Evolutionary conservation across 2,329 filamentous ascomycete genomes (phyloP).

Genomic region (Nigrospora osmanthi): DNA sequence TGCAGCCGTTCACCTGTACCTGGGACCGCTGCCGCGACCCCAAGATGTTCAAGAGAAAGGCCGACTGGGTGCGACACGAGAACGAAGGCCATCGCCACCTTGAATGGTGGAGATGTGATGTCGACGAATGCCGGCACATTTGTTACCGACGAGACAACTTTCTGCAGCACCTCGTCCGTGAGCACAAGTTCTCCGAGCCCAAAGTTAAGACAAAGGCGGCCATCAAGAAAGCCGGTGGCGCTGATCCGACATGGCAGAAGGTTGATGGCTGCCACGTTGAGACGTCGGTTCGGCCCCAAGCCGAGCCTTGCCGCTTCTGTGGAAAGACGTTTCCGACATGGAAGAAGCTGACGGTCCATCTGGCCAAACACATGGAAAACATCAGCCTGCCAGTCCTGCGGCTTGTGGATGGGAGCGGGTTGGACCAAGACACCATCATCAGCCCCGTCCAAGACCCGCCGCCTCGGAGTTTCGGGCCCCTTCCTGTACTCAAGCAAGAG

Average conservation of each 20-base stretch:
- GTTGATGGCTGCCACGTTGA: slow-evolving; percentile 72
- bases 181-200: slow-evolving; percentile 81
- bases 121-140: slow-evolving; percentile 70
- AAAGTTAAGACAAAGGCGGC: slow-evolving; percentile 68
- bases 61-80: slow-evolving; percentile 92
- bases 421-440: slow-evolving; percentile 57
- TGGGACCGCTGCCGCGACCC: slow-evolving; percentile 76
- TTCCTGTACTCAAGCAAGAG: slow-evolving; percentile 22
- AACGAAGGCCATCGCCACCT: slow-evolving; percentile 85
- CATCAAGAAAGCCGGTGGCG: slow-evolving; percentile 48
- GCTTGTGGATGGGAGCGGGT: slow-evolving; percentile 42
- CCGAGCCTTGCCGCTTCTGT: slow-evolving; percentile 84
- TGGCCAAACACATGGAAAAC: slow-evolving; percentile 91
- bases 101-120: slow-evolving; percentile 84
- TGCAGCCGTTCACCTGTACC: slow-evolving; percentile 89
- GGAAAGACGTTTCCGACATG: slow-evolving; percentile 72
- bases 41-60: slow-evolving; percentile 91
- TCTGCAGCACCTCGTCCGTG: slow-evolving; percentile 81
- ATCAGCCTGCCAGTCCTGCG: slow-evolving; percentile 74
- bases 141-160: slow-evolving; percentile 92
- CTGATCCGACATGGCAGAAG: slow-evolving; percentile 65
- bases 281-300: slow-evolving; percentile 55
- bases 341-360: slow-evolving; percentile 91
- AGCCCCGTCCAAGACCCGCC: slow-evolving; percentile 56
- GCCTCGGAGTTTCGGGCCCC: slow-evolving; percentile 26